Conservation (phyloP, 768 basidiomycete genomes). For the Podaxis mareebaensis region DNA sequence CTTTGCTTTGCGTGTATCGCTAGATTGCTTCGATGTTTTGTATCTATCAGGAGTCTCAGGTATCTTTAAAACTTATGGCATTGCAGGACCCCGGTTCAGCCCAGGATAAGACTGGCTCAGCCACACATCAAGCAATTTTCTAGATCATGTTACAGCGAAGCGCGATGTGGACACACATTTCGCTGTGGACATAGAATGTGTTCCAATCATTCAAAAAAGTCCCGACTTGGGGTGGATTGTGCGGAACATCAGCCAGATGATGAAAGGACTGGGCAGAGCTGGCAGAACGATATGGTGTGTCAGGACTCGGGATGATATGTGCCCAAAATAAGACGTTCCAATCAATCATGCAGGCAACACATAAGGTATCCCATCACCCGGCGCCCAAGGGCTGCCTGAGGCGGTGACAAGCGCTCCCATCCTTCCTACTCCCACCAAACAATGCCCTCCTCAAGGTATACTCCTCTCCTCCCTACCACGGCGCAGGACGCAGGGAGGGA, state of each 20-base stretch:
- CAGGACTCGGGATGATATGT: neutral
- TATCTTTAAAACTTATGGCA: neutral
- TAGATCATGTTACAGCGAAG: too few relatives aligned
- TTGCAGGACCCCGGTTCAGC: neutral
- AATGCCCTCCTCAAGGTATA: slow-evolving; percentile 14
- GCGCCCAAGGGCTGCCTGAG: slow-evolving; percentile 5
- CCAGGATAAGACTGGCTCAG: neutral
- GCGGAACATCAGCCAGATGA: neutral
- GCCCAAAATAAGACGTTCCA: neutral
- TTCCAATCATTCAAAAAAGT: too few relatives aligned
- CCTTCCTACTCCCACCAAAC: neutral
- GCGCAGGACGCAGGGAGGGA: slow-evolving; percentile 54
- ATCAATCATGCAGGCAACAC: slow-evolving; percentile 9
- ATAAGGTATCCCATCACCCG: neutral
- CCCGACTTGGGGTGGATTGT: too few relatives aligned
- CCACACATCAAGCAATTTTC: too few relatives aligned
- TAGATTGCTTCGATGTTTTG: neutral
- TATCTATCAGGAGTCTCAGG: neutral
- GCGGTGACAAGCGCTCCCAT: neutral
- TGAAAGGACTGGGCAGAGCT: neutral
- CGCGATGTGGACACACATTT: too few relatives aligned
- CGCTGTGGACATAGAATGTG: too few relatives aligned
- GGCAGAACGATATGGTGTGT: neutral
- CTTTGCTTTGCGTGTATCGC: neutral
- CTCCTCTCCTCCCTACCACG: slow-evolving; percentile 31